Base-by-base conservation (phyloP, 2,329 filamentous ascomycete species). In the Trichophyton benhamiae region DNA sequence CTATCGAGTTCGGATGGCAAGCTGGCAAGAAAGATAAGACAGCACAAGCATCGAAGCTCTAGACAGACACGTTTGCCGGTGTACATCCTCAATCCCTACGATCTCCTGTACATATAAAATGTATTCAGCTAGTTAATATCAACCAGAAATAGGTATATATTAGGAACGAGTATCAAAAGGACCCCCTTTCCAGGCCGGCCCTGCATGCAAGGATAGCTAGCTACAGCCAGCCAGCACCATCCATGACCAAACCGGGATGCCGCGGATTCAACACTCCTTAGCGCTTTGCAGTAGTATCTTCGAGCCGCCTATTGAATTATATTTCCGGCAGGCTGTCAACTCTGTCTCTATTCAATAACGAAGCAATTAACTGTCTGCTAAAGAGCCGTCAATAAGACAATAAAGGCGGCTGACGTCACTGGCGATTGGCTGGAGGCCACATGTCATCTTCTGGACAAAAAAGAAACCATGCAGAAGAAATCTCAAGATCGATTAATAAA, bases 1-100 rank as follows among this genome's bases (percentile, higher is more conserved):
- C 67, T 52, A 72, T 73, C 59, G 68, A 69, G 11, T 74, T 74
- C 68, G 72, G 71, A 2, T 74, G 72, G 72, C 69, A 72, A 64
- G 68, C 69, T 6, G 64, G 64, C 25, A 67, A 65, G 25, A 67
- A 68, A 46, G 57, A 38, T n/a, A 59, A 36, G 11, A 13, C 22
- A 25, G 8, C 49, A 9, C 52, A 60, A 17, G 63, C 65, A 61
- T 63, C 67, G 8, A 71, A 70, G 63, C 58, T 72, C 57, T 68
- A 58, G 63, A 57, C 22, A 15, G 3, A 3, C 17, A 15, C 1
- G 1, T 7, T 15, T 27, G 15, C n/a, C 5, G 27, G n/a, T 55
- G 20, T 15, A 22, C 3, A 27, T 15, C 8, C 8, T 55, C 46
- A 13, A 22, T 11, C 9, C 15, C 25, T 22, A 13, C 9, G 2